These are phyloP conservation scores for Suillus tomentosus DNA, from an alignment of 768 basidiomycete genomes.

Conservation along the genomic window DNA sequence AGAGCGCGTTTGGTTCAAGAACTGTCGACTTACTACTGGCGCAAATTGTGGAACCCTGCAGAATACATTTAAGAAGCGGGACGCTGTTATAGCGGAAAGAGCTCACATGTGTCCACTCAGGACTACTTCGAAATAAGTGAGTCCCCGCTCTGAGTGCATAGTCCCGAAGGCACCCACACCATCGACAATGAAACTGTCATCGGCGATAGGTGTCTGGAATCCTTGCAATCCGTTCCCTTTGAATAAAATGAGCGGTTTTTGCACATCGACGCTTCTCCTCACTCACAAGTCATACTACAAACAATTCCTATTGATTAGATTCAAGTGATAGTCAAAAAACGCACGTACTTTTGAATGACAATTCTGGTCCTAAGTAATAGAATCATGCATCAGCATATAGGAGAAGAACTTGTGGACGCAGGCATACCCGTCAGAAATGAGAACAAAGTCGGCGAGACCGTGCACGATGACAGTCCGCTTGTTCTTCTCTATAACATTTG, in stretches of 20 bases:
- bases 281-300: constrained; percentile 46
- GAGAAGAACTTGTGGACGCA: neutral
- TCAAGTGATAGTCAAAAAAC: neutral
- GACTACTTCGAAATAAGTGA: constrained; percentile 67
- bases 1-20: neutral
- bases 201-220: constrained; percentile 66
- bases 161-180: constrained; percentile 69
- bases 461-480: constrained; percentile 68
- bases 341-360: constrained; percentile 58
- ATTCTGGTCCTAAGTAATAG: constrained; percentile 46
- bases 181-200: constrained; percentile 71
- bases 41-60: constrained; percentile 58
- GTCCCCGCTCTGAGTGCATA: constrained; percentile 63
- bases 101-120: constrained; percentile 69
- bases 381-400: neutral
- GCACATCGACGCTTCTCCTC: neutral
- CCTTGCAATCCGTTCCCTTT: constrained; percentile 49
- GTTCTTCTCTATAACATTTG: constrained; percentile 77
- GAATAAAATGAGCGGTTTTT: constrained; percentile 1
- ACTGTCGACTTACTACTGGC: constrained; percentile 47
- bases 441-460: constrained; percentile 70
- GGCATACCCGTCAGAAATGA: constrained; percentile 69
- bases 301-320: neutral
- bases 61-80: neutral
- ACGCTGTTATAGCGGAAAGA: neutral